These are phyloP conservation scores for Ustilago vetiveriae DNA, from an alignment of 1,284 basidiomycete species.

Conservation along the genomic window DNA sequence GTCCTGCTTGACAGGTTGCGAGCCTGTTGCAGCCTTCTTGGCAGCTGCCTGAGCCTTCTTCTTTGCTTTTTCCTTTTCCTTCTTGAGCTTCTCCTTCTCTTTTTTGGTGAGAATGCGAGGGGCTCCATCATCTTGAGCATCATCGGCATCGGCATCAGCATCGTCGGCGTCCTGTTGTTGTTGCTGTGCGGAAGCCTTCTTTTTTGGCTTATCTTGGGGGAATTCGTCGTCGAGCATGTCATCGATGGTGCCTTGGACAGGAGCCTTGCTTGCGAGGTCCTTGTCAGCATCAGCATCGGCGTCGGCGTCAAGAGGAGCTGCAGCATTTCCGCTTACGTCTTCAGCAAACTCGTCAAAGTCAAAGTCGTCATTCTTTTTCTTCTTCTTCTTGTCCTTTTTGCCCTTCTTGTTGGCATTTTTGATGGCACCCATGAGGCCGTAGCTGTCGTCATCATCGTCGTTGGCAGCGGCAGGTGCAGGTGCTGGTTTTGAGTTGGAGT, in stretches of 20 bases:
- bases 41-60: conserved; percentile 63
- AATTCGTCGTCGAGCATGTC: conserved; percentile 50
- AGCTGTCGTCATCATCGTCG: conserved; percentile 54
- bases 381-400: conserved; percentile 60
- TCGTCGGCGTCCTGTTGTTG: conserved; percentile 17
- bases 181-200: conserved; percentile 39
- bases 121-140: conserved; percentile 38
- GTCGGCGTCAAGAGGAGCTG: conserved; percentile 16
- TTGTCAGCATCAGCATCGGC: conserved; percentile 18
- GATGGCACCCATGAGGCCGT: conserved; percentile 57
- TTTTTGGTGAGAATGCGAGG: conserved; percentile 63
- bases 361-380: conserved; percentile 60
- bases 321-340: conserved; percentile 52
- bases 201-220: conserved; percentile 42
- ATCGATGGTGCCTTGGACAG: conserved; percentile 40
- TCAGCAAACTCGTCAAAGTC: conserved; percentile 61
- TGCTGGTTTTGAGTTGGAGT: conserved; percentile 16
- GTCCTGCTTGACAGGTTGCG: conserved; percentile 38
- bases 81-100: conserved; percentile 66
- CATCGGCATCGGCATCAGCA: conserved; percentile 13
- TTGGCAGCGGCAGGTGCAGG: conserved; percentile 20
- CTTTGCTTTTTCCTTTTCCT: conserved; percentile 66
- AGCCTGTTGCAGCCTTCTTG: conserved; percentile 47
- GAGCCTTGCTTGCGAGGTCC: conserved; percentile 43
- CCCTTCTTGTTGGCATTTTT: conserved; percentile 51